phyloP scores from a whole-genome alignment of 2,329 filamentous ascomycete genomes.

The Fusarium pilosicola region DNA sequence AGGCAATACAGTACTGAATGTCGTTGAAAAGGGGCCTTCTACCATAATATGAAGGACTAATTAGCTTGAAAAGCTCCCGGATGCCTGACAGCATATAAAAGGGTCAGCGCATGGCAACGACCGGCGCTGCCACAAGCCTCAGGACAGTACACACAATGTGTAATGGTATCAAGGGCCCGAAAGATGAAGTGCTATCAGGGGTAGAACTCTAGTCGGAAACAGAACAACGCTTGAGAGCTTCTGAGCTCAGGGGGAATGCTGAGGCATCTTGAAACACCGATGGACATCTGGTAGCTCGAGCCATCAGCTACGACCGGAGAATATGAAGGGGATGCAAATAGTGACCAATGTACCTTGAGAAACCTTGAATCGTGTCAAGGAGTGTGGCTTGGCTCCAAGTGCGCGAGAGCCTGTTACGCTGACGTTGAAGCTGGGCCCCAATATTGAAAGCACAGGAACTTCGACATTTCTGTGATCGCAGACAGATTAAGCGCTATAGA shows the following conservation, averaged over 20 bases:
- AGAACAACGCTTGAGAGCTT: constrained; percentile 14
- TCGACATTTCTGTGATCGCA: too few relatives aligned
- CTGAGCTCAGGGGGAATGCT: constrained; percentile 7
- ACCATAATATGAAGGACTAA: not conserved
- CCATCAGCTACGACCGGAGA: not conserved
- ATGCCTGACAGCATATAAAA: not conserved
- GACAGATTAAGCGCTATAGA: not conserved
- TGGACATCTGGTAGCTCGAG: constrained; percentile 26
- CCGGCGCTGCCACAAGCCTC: constrained; percentile 21
- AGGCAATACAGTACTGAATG: not conserved
- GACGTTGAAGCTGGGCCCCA: not conserved
- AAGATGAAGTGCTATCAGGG: not conserved
- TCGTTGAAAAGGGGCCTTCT: not conserved
- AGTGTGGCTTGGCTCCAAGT: not conserved
- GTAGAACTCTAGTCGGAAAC: constrained; percentile 13
- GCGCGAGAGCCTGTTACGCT: too few relatives aligned
- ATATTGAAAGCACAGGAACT: not conserved
- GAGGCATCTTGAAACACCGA: constrained; percentile 25
- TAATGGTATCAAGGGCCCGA: not conserved
- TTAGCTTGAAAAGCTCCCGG: not conserved
- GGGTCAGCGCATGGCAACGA: not conserved
- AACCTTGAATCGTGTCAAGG: not conserved
- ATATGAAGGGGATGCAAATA: too few relatives aligned
- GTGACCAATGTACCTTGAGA: not conserved
- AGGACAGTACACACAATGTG: constrained; percentile 14